Percentiles rank a stretch among this genome's conserved stretches.
Evolutionary conservation across 179 eudicot species (phyloP).

Genomic region (Nepenthes alata): DNA sequence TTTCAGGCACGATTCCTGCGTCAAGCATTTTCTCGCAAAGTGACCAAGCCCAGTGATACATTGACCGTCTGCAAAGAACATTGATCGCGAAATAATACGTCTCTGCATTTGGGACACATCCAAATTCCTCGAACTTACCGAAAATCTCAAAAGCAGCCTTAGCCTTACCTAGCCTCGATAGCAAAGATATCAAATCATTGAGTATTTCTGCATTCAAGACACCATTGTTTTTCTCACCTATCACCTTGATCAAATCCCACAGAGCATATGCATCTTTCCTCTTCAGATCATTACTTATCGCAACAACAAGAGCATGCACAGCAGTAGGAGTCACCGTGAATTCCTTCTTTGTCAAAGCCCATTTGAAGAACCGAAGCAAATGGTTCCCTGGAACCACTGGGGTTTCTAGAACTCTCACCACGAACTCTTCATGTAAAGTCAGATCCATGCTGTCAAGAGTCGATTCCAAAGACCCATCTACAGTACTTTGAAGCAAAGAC

Average conservation of each 20-base stretch:
- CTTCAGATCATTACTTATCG: slow-evolving; percentile 24
- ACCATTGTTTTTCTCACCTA: slow-evolving; percentile 42
- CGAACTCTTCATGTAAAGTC: slow-evolving; percentile 43
- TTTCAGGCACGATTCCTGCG: slow-evolving; percentile 45
- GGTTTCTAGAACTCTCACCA: slow-evolving; percentile 44
- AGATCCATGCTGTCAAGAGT: slow-evolving; percentile 36
- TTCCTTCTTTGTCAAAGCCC: slow-evolving; percentile 31
- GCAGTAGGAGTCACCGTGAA: slow-evolving; percentile 18
- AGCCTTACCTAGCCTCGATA: slow-evolving; percentile 56
- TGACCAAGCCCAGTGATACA: slow-evolving; percentile 46
- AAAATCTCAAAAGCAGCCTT: slow-evolving; percentile 72
- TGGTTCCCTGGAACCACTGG: slow-evolving; percentile 42
- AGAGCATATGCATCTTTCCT: slow-evolving; percentile 40
- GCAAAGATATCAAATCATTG: slow-evolving; percentile 44
- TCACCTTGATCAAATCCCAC: slow-evolving; percentile 69
- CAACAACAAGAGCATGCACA: slow-evolving; percentile 31
- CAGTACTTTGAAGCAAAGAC: slow-evolving; percentile 39
- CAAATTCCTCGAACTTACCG: slow-evolving; percentile 56
- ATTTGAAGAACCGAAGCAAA: slow-evolving; percentile 48
- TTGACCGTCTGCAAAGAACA: slow-evolving; percentile 54
- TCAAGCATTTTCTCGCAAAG: slow-evolving; percentile 58
- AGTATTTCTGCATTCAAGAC: slow-evolving; percentile 34
- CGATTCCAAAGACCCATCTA: slow-evolving; percentile 34
- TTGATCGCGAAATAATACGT: slow-evolving; percentile 56
- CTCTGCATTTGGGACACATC: slow-evolving; percentile 46